phyloP scores from a whole-genome alignment of 495 filamentous ascomycete species.

The Tuber indicum region DNA sequence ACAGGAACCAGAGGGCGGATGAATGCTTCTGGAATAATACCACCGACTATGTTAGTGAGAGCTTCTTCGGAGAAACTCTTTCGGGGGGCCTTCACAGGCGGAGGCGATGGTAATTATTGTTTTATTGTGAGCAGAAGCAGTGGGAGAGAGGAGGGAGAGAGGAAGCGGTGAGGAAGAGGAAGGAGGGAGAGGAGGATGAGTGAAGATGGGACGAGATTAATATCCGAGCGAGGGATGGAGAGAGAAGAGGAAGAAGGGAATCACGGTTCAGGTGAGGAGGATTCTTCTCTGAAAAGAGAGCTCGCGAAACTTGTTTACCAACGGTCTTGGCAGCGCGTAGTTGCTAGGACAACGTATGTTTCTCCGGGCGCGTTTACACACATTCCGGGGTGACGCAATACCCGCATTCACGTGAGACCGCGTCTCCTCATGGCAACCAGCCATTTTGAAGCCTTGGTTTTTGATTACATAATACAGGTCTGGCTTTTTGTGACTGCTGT shows the following conservation, averaged over 20 bases:
- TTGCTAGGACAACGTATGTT: slow-evolving; percentile 33
- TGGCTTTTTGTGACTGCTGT: not conserved
- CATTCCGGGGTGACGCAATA: slow-evolving; percentile 10
- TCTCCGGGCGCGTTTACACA: not conserved
- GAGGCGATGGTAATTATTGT: slow-evolving; percentile 28
- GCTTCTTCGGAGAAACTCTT: slow-evolving; percentile 17
- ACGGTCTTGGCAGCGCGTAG: slow-evolving; percentile 19
- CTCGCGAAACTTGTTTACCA: slow-evolving; percentile 24
- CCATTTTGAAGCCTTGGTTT: not conserved
- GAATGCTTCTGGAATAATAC: not conserved
- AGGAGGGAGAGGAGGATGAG: slow-evolving; percentile 9
- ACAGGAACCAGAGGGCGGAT: not conserved
- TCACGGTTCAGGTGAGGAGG: slow-evolving; percentile 30
- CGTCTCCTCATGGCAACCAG: slow-evolving; percentile 28
- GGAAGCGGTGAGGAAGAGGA: not conserved
- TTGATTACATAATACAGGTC: not conserved
- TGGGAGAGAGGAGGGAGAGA: not conserved
- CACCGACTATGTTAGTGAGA: slow-evolving; percentile 2
- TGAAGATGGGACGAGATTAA: slow-evolving; percentile 9
- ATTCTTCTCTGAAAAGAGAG: slow-evolving; percentile 28
- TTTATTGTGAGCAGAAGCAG: slow-evolving; percentile 12
- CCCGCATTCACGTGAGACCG: slow-evolving; percentile 33
- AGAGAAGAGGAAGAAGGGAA: slow-evolving; percentile 20
- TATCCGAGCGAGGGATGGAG: slow-evolving; percentile 36
- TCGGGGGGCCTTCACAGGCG: slow-evolving; percentile 15